Conservation (phyloP, 2,329 filamentous ascomycete genomes). For the Cladosporium colombiae region DNA sequence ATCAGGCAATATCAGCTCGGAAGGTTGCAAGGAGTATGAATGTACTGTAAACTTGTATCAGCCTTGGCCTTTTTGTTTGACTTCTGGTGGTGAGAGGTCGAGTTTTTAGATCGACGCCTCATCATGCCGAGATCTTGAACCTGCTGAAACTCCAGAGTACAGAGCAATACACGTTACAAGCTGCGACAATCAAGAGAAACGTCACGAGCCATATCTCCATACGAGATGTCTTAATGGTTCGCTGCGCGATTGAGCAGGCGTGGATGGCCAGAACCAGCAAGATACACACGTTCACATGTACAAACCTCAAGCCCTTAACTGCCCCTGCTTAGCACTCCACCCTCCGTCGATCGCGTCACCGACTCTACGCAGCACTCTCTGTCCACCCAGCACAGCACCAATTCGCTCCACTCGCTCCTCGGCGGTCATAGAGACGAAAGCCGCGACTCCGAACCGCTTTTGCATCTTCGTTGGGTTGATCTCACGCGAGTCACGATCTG, state of each 20-base stretch:
- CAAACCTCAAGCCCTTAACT: background rate
- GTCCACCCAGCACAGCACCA: slow-evolving; percentile 55
- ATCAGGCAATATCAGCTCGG: background rate
- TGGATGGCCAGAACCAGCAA: background rate
- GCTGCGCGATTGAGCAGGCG: background rate
- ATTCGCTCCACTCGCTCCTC: slow-evolving; percentile 55
- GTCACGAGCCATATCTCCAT: background rate
- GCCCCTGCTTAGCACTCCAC: slow-evolving; percentile 19
- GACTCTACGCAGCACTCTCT: slow-evolving; percentile 54
- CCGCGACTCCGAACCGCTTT: slow-evolving; percentile 48
- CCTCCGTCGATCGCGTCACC: slow-evolving; percentile 52
- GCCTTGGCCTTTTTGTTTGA: background rate
- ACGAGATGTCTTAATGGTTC: background rate
- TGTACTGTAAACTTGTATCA: background rate
- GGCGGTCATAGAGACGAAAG: slow-evolving; percentile 59
- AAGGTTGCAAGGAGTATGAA: background rate
- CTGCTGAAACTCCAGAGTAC: background rate
- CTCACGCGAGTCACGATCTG: slow-evolving; percentile 21
- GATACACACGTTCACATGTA: background rate
- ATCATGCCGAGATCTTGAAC: too few species aligned
- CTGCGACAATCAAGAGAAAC: background rate
- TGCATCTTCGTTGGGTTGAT: slow-evolving; percentile 24
- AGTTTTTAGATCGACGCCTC: background rate
- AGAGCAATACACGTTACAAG: background rate
- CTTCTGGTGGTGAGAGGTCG: background rate